Evolutionary conservation across 2,329 filamentous ascomycete species (phyloP).

Genomic region (Colletotrichum sp.): DNA sequence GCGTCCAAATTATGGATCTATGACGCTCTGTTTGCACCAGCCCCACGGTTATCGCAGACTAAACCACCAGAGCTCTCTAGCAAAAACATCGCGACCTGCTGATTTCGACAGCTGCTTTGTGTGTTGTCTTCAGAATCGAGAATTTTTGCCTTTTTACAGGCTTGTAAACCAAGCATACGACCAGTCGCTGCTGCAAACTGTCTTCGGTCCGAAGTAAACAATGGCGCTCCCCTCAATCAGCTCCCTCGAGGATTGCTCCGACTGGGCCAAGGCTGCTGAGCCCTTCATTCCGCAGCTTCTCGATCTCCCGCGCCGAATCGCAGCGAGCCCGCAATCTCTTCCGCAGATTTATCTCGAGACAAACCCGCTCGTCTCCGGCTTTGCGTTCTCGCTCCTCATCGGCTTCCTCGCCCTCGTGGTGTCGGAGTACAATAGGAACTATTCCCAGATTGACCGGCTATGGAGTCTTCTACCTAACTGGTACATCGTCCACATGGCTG

Average conservation of each 20-base stretch:
- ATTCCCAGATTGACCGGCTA: conserved; percentile 92
- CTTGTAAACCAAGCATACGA: not conserved
- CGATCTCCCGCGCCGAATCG: conserved; percentile 70
- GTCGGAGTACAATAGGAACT: conserved; percentile 90
- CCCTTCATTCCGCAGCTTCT: conserved; percentile 76
- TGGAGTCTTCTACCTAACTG: conserved; percentile 91
- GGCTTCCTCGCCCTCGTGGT: conserved; percentile 74
- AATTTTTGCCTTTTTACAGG: not conserved
- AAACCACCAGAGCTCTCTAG: not conserved
- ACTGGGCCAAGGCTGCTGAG: conserved; percentile 75
- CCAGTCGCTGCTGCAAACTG: not conserved
- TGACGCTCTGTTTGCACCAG: conserved; percentile 15
- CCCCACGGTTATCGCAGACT: not conserved
- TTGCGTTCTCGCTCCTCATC: conserved; percentile 75
- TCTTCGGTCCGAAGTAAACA: not conserved
- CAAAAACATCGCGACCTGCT: not conserved
- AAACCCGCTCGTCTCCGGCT: conserved; percentile 81
- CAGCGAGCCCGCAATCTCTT: conserved; percentile 66
- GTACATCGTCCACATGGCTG: conserved; percentile 82
- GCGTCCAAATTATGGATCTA: not conserved
- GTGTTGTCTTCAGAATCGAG: not conserved
- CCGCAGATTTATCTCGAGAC: conserved; percentile 79
- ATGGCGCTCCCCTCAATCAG: conserved; percentile 79
- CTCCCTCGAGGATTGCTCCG: conserved; percentile 74
- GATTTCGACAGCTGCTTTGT: not conserved